phyloP scores from a whole-genome alignment of 2,329 filamentous ascomycete species.

The Ceratocystis smalleyi region DNA sequence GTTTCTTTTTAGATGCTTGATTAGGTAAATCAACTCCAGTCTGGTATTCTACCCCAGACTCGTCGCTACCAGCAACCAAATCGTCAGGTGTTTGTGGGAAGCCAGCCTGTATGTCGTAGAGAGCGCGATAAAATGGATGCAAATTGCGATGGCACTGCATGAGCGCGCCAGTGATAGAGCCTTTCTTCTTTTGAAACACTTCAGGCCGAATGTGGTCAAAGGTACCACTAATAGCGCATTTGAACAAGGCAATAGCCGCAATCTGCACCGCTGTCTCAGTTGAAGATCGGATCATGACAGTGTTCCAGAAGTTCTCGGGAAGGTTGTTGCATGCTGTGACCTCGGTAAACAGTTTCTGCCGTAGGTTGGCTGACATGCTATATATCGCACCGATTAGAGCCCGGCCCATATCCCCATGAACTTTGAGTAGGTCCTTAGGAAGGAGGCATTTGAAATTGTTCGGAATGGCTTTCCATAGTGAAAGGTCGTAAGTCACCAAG shows the following conservation, averaged over 20 bases:
- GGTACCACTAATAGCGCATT: not conserved
- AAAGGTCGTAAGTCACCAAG: conserved; percentile 10
- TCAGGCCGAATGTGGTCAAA: not conserved
- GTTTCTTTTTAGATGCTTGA: conserved; percentile 19
- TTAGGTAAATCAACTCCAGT: not conserved
- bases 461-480: conserved; percentile 9
- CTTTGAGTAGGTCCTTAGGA: not conserved
- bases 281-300: not conserved
- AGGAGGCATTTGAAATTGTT: conserved; percentile 8
- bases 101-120: conserved; percentile 6
- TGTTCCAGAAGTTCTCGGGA: conserved; percentile 1
- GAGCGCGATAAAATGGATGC: not conserved
- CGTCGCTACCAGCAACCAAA: not conserved
- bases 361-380: conserved; percentile 1
- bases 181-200: not conserved
- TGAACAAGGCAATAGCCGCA: conserved; percentile 9
- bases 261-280: conserved; percentile 1
- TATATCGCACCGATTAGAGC: conserved; percentile 7
- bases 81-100: conserved; percentile 14
- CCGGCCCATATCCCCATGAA: conserved; percentile 6
- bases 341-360: conserved; percentile 3
- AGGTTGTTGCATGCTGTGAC: conserved; percentile 3
- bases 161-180: not conserved
- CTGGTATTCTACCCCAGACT: not conserved
- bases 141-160: not conserved